Evolutionary conservation across 352 stramenopile species (phyloP), one percentile per base, ranked within the genome.

Genomic region (Phytophthora vignae): DNA sequence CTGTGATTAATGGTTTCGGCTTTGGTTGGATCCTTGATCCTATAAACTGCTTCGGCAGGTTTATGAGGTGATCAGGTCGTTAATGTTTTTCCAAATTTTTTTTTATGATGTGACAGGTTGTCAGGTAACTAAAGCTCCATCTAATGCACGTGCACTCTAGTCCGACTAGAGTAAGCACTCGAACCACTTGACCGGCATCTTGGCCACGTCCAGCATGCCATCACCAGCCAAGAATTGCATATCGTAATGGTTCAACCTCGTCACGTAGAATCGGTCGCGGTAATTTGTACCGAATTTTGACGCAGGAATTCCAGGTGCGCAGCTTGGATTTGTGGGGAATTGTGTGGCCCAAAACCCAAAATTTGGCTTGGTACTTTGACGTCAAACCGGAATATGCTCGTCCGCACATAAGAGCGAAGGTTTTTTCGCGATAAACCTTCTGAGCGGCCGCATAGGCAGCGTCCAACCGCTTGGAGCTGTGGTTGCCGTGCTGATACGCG

Each of bases 121-220:
- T 33, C 29, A 33, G 29, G 29, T 5, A 4, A 29, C 25, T 29
- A 5, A 5, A 5, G 2, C 25, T 29, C 4, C 25, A 29, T 29
- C 25, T 29, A 5, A 29, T 29, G 29, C 0, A 33, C 29, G 6
- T 33, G 29, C 4, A 33, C 29, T 8, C 40, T 9, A 19, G 14
- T n/a, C 6, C 3, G 22, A 56, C 14, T 38, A 56, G 3, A 53
- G 46, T 8, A 53, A 53, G n/a, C n/a, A 53, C 4, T 53, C 46
- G 15, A 53, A 53, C 46, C 46, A 53, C n/a, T 53, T 53, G 7
- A 53, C 46, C 10, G 46, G 46, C 46, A 53, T 53, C 15, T 53
- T 53, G 17, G 46, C 46, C 19, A 29, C 46, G 46, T 53, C 46
- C 5, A 53, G 46, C 8, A 53, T 22, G 3, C n/a, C 46, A 15